Evolutionary conservation across 2,329 filamentous ascomycete genomes (phyloP), one percentile per base, ranked within the genome.

Genomic region (Nectriaceae sp.): DNA sequence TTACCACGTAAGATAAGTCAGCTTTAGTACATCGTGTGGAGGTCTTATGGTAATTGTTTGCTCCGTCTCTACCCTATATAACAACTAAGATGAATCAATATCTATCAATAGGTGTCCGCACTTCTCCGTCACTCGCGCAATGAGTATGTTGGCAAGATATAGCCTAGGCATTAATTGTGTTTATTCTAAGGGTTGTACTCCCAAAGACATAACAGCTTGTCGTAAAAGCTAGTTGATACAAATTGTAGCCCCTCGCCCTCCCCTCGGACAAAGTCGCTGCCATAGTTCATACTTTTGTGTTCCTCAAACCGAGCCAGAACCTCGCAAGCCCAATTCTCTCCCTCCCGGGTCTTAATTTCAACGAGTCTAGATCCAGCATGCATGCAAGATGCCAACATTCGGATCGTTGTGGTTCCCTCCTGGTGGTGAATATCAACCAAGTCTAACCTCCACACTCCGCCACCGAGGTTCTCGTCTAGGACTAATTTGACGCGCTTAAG

Each of bases 281-380:
- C 92, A 66, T 97, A 97, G 62, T 96, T 96, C 90, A 97, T 96
- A 66, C 90, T 96, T 70, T 88, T 77, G 65, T 97, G 91, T 65
- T 93, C 88, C 58, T 90, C 87, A 62, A 96, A 96, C 44, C 78
- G 80, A 0, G 80, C 85, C 40, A 92, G 57, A 2, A 93, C 75
- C 37, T 79, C 73, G 48, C 94, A 85, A 1, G 62, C 63, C 80
- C 86, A 90, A 16, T 55, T 54, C n/a, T 47, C 71, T 50, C 53
- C 68, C 1, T 69, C 60, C 2, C 65, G 63, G 21, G 71, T 65
- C 10, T 57, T 51, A 16, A 83, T 61, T 33, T 76, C 70, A 5
- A 87, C 61, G n/a, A 97, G 70, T 45, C 86, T 81, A 10, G 83
- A 78, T 1, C 94, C 94, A 3, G 88, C 90, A 72, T 97, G 88